These are phyloP conservation scores for Leccinum arenicola DNA, from an alignment of 768 basidiomycete species.

Conservation along the genomic window DNA sequence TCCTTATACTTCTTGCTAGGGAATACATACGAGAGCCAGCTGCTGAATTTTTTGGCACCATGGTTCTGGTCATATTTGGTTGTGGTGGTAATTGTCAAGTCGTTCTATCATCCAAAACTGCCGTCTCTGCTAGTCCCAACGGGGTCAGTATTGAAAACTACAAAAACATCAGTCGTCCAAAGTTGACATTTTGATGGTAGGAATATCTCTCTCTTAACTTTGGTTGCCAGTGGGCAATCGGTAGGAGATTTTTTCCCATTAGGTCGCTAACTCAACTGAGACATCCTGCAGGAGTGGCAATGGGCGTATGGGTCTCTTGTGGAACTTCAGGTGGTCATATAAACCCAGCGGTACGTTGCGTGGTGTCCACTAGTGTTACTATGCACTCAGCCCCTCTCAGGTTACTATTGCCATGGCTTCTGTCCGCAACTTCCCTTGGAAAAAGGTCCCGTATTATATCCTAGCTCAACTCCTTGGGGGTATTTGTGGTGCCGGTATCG, in stretches of 20 bases:
- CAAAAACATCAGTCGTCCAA: background rate
- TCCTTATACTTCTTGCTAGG: constrained; percentile 27
- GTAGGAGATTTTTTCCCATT: constrained; percentile 10
- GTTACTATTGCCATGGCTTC: constrained; percentile 69
- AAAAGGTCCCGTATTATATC: constrained; percentile 72
- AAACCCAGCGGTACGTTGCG: constrained; percentile 58
- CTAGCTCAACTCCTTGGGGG: constrained; percentile 62
- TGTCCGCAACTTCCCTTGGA: constrained; percentile 75
- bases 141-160: constrained; percentile 46
- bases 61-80: constrained; percentile 59
- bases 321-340: constrained; percentile 75
- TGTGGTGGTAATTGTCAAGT: constrained; percentile 57
- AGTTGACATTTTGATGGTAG: constrained; percentile 16
- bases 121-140: constrained; percentile 45
- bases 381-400: constrained; percentile 30
- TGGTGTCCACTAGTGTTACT: background rate
- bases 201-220: constrained; percentile 24
- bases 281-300: constrained; percentile 41
- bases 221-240: constrained; percentile 33
- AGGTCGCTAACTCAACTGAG: background rate
- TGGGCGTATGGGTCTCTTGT: constrained; percentile 67
- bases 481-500: constrained; percentile 52
- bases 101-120: constrained; percentile 44
- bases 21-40: constrained; percentile 52
- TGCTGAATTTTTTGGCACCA: constrained; percentile 62